phyloP scores from a whole-genome alignment of 2,329 filamentous ascomycete genomes.

The Neopestalotiopsis rosae region DNA sequence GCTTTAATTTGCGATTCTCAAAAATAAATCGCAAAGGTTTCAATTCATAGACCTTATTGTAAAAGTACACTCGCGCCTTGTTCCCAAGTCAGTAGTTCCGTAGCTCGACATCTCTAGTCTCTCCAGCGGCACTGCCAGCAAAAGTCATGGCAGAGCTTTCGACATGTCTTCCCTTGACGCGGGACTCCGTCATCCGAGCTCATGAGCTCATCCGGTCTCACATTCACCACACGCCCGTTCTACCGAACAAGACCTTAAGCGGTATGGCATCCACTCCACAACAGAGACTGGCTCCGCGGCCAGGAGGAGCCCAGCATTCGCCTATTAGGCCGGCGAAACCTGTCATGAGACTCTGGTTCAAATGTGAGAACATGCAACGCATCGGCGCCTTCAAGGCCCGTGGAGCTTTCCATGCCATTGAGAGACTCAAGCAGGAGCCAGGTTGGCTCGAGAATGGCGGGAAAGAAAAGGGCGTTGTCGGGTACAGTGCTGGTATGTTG shows the following conservation, averaged over 20 bases:
- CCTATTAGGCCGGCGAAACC: constrained; percentile 59
- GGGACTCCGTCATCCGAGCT: constrained; percentile 73
- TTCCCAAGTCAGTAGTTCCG: neutral
- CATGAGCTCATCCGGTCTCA: constrained; percentile 74
- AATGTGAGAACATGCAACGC: constrained; percentile 91
- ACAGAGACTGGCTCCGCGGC: constrained; percentile 23
- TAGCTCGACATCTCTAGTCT: neutral
- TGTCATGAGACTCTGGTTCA: constrained; percentile 81
- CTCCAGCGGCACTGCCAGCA: neutral
- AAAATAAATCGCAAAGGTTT: neutral
- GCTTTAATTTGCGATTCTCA: neutral
- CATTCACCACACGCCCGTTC: constrained; percentile 83
- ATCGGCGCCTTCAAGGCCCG: constrained; percentile 94
- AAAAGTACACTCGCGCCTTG: neutral
- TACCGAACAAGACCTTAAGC: constrained; percentile 61
- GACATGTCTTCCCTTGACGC: constrained; percentile 69
- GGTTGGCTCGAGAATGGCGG: constrained; percentile 66
- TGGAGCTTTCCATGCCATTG: constrained; percentile 86
- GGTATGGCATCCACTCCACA: neutral
- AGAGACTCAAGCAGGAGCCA: constrained; percentile 66
- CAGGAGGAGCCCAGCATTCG: constrained; percentile 43
- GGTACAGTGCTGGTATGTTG: constrained; percentile 80
- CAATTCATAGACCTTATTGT: neutral
- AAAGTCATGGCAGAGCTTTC: constrained; percentile 56
- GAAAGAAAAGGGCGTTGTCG: constrained; percentile 74